phyloP scores from a whole-genome alignment of 176 grass and related monocot genomes.

The Cocos nucifera region DNA sequence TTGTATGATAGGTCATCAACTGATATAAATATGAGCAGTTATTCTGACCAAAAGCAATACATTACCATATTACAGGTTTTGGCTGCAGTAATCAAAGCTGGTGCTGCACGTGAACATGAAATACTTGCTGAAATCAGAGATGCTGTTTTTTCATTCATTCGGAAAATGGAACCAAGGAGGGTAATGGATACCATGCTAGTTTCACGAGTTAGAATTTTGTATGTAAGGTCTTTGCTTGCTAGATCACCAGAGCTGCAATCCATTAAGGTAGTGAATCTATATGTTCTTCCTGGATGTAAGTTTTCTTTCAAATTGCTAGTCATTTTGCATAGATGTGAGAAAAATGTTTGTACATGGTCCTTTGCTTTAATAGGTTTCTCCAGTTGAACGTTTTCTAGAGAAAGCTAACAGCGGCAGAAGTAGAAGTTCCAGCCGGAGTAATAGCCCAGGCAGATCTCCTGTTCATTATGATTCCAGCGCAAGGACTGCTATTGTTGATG shows the following conservation, averaged over 20 bases:
- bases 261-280: conserved; percentile 51
- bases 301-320: conserved; percentile 5
- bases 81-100: conserved; percentile 96
- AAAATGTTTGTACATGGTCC: conserved; percentile 18
- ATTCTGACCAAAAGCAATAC: too few species aligned
- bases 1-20: too few species aligned
- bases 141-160: conserved; percentile 93
- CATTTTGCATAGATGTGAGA: background rate
- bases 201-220: conserved; percentile 97
- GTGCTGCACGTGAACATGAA: conserved; percentile 96
- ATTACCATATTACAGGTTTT: conserved; percentile 51
- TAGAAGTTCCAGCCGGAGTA: conserved; percentile 95
- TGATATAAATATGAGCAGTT: too few species aligned
- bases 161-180: conserved; percentile 95
- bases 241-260: conserved; percentile 97
- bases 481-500: conserved; percentile 49
- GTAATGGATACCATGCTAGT: conserved; percentile 99
- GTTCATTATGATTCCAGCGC: conserved; percentile 61
- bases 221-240: conserved; percentile 94
- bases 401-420: conserved; percentile 72
- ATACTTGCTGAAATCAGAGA: conserved; percentile 97
- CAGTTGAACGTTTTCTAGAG: conserved; percentile 87
- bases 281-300: conserved; percentile 3
- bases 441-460: conserved; percentile 79
- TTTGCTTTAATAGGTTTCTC: conserved; percentile 61